Percentiles rank a stretch among this genome's conserved stretches.
Evolutionary conservation across 2,329 filamentous ascomycete genomes (phyloP).

Genomic region (Colletotrichum siamense): DNA sequence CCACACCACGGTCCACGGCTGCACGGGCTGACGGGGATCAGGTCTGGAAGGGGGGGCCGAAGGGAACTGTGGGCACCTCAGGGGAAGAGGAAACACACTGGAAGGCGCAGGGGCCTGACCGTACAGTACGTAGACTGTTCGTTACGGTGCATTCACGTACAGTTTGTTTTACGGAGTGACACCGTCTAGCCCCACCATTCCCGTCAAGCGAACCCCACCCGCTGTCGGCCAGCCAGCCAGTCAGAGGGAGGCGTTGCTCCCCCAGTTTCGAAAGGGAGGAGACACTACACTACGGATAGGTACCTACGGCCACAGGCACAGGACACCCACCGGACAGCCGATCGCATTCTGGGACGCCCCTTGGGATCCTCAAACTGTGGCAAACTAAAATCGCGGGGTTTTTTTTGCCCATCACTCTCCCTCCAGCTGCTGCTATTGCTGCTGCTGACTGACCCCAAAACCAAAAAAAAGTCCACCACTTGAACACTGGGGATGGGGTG

Average conservation of each 20-base stretch:
- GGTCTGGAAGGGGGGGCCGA: not conserved
- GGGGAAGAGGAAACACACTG: not conserved
- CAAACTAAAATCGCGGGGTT: constrained; percentile 18
- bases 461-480: not conserved
- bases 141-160: not conserved
- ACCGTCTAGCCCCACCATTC: not conserved
- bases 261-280: constrained; percentile 21
- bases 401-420: not conserved
- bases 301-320: not conserved
- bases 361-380: constrained; percentile 15
- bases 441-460: not conserved
- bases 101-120: not conserved
- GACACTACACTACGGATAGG: not conserved
- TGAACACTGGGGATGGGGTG: not conserved
- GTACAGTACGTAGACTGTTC: not conserved
- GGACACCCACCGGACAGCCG: not conserved
- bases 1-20: not conserved
- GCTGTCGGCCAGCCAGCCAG: not conserved
- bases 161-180: fast-evolving
- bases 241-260: not conserved
- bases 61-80: not conserved
- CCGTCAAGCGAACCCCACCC: constrained; percentile 2
- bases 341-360: not conserved
- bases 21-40: not conserved
- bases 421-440: not conserved